Evolutionary conservation across 1,284 basidiomycete genomes (phyloP), one percentile per base, ranked within the genome.

Genomic region (Chalciporus sp.): DNA sequence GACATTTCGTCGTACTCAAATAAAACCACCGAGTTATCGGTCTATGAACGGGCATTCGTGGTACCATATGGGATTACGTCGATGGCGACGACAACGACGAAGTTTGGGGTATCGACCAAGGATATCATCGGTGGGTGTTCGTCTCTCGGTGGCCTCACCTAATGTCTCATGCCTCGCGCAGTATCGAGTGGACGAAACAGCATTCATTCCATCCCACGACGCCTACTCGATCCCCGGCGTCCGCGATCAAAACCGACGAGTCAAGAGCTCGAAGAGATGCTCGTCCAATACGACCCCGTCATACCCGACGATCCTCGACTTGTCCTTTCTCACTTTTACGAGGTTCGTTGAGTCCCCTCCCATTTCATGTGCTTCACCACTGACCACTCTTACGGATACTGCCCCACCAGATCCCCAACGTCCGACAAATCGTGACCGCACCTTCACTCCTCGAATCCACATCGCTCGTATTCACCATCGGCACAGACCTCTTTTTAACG

Each of bases 391-490:
- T 3, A 23, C 6, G 23, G 4, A 37, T 17, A 1, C 35, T 17
- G n/a, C 23, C 23, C n/a, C 8, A 37, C 35, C 8, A 92, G 86
- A 81, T 93, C 23, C 77, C 84, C n/a, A 84, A 86, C 46, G 79
- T 87, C 14, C 75, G 79, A 37, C 71, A 76, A 19, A 85, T 96
- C 49, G 64, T 87, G 19, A 88, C 93, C 1, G 82, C 90, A 0
- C 90, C 95, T 0, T 86, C 95, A 0, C 79, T 93, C 3, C 83
- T 98, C 29, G 96, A 99, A 72, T 95, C 92, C 6, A 98, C 95
- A 0, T 90, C 92, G 0, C 74, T 97, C n/a, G 83, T 98, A 10
- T 86, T 98, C 61, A 85, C 86, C 0, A 85, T 87, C 60, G 95
- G 95, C 5, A 78, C 95, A 14, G 96, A 98, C 72, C 76, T 95